Percentiles rank a stretch among this genome's conserved stretches.
Conservation (phyloP, 192 early-diverging fungal species). For the Backusella tarrabulga region DNA sequence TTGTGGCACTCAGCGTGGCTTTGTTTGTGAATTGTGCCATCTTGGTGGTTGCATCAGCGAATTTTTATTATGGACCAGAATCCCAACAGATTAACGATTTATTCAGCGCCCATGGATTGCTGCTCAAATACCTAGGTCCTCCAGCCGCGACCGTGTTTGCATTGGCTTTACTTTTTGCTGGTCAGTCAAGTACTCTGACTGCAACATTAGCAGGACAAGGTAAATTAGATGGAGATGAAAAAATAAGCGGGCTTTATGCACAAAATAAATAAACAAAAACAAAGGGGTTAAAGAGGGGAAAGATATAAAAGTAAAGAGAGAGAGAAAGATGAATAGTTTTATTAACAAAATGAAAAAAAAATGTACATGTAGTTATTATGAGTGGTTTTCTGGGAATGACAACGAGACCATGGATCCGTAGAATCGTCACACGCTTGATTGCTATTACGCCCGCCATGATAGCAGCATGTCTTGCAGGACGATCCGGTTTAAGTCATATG, state of each 20-base stretch:
- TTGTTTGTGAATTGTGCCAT: conserved; percentile 79
- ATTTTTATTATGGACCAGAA: conserved; percentile 55
- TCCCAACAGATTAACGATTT: conserved; percentile 56
- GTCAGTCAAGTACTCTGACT: conserved; percentile 78
- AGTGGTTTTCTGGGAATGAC: conserved; percentile 68
- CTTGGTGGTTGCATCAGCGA: conserved; percentile 72
- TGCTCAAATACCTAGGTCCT: conserved; percentile 57
- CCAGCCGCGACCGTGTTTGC: conserved; percentile 71
- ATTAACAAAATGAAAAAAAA: background rate
- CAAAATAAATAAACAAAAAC: background rate
- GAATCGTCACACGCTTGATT: conserved; percentile 67
- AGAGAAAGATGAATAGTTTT: background rate
- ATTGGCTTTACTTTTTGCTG: conserved; percentile 70
- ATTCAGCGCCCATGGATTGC: conserved; percentile 60
- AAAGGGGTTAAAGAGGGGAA: background rate
- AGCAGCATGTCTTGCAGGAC: conserved; percentile 63
- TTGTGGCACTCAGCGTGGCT: conserved; percentile 67
- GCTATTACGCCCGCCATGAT: conserved; percentile 74
- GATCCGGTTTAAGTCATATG: conserved; percentile 59
- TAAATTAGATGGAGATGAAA: background rate
- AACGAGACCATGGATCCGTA: conserved; percentile 63
- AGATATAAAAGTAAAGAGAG: background rate
- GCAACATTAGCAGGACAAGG: conserved; percentile 80
- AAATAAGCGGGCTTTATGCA: background rate
- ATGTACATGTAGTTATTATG: conserved; percentile 59